Conservation (phyloP, 1,284 basidiomycete genomes). For the Ustilago tritici region DNA sequence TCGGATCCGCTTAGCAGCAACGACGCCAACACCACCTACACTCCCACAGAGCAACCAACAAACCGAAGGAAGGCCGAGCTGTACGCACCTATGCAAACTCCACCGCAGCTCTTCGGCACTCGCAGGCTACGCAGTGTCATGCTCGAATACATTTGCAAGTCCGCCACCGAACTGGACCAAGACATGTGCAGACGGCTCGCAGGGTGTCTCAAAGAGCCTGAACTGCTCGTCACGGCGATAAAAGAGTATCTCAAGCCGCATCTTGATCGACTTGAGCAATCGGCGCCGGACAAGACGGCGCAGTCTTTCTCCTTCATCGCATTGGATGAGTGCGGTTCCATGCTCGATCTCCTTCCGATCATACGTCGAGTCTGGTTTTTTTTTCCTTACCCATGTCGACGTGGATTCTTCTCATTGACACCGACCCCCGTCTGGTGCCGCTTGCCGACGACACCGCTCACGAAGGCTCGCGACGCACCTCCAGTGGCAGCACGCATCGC, state of each 20-base stretch:
- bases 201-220: too few relatives aligned
- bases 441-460: neutral
- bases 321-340: neutral
- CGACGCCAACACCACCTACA: neutral
- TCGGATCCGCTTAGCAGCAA: neutral
- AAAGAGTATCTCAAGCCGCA: too few relatives aligned
- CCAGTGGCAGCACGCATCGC: neutral
- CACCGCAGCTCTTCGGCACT: neutral
- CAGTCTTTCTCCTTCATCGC: neutral
- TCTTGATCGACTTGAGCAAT: too few relatives aligned
- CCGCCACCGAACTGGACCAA: neutral
- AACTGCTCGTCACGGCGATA: too few relatives aligned
- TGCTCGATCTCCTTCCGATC: neutral
- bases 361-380: neutral
- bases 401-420: neutral
- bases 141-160: neutral
- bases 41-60: neutral
- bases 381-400: neutral
- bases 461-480: neutral
- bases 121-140: neutral
- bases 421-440: neutral
- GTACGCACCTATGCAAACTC: too few relatives aligned
- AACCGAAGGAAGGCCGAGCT: too few relatives aligned
- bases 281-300: neutral
- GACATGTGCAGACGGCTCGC: neutral